Conservation (phyloP, 345 rosid species). For the Angophora floribunda region DNA sequence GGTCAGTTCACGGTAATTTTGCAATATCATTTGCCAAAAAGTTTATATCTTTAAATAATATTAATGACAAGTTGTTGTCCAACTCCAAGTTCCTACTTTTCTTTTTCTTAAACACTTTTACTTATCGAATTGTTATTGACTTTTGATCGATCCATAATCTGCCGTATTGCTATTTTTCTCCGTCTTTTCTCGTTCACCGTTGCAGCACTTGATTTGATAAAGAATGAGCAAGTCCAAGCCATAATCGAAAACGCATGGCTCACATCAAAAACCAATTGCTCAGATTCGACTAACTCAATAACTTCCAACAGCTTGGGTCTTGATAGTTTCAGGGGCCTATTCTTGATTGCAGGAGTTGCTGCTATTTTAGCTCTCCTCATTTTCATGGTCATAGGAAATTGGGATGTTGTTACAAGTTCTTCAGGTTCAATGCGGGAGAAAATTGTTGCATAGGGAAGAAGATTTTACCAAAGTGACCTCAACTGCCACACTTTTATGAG, state of each 20-base stretch:
- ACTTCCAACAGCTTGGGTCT: not conserved
- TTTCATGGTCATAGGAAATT: not conserved
- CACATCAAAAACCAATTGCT: not conserved
- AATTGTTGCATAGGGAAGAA: not conserved
- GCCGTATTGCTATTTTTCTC: too few species aligned
- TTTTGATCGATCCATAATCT: not conserved
- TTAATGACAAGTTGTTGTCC: not conserved
- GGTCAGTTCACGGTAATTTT: not conserved
- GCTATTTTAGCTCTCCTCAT: not conserved
- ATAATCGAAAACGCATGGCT: not conserved
- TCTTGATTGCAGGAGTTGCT: not conserved
- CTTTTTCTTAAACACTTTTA: not conserved
- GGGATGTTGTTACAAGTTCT: not conserved
- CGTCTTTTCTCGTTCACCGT: too few species aligned
- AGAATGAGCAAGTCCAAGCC: too few species aligned
- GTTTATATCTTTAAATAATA: not conserved
- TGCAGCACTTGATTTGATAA: too few species aligned
- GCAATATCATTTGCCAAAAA: not conserved
- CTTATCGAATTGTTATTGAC: not conserved
- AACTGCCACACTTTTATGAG: not conserved
- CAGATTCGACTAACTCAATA: rapidly evolving
- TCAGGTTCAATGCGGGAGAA: not conserved
- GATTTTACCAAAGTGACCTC: not conserved
- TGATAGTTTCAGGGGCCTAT: not conserved
- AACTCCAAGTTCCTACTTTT: not conserved